Percentiles rank a stretch among this genome's conserved stretches.
Conservation (phyloP, 768 basidiomycete species). For the Chalciporus chontae region DNA sequence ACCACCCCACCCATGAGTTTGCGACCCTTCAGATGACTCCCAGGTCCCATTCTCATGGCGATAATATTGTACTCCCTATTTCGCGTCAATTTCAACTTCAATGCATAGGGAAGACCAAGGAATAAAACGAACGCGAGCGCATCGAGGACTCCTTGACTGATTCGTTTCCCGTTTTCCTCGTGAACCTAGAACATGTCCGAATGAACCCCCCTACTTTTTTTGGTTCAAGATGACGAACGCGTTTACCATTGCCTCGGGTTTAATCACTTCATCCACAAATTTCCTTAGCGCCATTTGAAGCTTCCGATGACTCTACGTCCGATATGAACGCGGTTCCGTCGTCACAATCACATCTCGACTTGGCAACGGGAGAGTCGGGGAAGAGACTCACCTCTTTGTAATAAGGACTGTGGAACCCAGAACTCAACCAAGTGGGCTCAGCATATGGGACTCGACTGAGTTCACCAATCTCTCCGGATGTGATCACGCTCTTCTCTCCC, state of each 20-base stretch:
- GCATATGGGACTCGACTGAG: slow-evolving; percentile 72
- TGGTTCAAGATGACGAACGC: slow-evolving; percentile 5
- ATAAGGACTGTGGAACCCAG: slow-evolving; percentile 70
- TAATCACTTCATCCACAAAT: slow-evolving; percentile 66
- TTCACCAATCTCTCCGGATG: slow-evolving; percentile 45
- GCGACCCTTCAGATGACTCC: slow-evolving; percentile 79
- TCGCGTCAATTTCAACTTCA: background rate
- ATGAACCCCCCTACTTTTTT: background rate
- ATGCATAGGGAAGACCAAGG: background rate
- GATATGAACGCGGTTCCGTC: background rate
- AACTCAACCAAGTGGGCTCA: slow-evolving; percentile 71
- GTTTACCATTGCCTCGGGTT: slow-evolving; percentile 32
- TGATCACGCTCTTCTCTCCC: slow-evolving; percentile 52
- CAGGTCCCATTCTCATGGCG: slow-evolving; percentile 63
- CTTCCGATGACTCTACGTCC: slow-evolving; percentile 38
- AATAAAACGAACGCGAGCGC: slow-evolving; percentile 45
- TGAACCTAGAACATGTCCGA: slow-evolving; percentile 30
- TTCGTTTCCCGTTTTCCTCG: slow-evolving; percentile 58
- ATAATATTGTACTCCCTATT: slow-evolving; percentile 37
- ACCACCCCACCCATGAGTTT: slow-evolving; percentile 53
- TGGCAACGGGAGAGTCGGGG: no score
- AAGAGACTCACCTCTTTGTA: slow-evolving; percentile 53
- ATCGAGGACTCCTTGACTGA: slow-evolving; percentile 49
- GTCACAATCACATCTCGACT: background rate
- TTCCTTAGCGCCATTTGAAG: slow-evolving; percentile 44